Conservation (phyloP, 805 yeast species). For the Clavispora santaluciae region DNA sequence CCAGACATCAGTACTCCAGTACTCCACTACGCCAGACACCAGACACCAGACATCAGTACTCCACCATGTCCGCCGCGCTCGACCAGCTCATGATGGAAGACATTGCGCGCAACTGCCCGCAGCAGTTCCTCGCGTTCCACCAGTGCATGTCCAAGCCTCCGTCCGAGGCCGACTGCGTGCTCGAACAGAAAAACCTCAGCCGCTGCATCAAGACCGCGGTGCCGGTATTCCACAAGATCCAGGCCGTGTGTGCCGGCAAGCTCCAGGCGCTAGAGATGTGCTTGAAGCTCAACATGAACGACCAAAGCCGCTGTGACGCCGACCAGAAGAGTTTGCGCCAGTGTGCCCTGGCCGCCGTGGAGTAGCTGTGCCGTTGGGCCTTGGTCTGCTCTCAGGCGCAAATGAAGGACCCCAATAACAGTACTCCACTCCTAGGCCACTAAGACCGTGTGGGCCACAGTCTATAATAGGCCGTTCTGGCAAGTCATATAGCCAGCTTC, state of each 20-base stretch:
- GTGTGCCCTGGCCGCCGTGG: constrained; percentile 44
- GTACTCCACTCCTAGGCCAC: no score
- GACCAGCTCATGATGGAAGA: constrained; percentile 78
- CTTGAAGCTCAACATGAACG: constrained; percentile 42
- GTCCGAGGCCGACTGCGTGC: constrained; percentile 45
- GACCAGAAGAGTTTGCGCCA: constrained; percentile 53
- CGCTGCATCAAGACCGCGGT: constrained; percentile 59
- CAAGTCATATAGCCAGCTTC: no score
- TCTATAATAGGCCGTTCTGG: no score
- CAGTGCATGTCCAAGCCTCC: constrained; percentile 62
- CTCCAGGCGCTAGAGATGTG: constrained; percentile 66
- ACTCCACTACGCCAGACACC: background rate
- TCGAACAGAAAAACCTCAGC: constrained; percentile 54
- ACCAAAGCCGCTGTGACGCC: constrained; percentile 47
- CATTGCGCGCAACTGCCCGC: constrained; percentile 72
- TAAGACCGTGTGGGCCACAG: no score
- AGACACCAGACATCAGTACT: no score
- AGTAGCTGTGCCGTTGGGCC: no score
- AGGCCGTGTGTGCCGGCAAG: constrained; percentile 52
- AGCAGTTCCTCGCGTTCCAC: constrained; percentile 66
- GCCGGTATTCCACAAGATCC: constrained; percentile 68
- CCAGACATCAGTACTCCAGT: background rate
- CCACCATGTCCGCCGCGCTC: constrained; percentile 22
- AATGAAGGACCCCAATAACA: no score
- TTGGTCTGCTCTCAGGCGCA: no score